These are phyloP conservation scores for Dioscorea dumetorum DNA, from an alignment of 106 monocot genomes.

Conservation along the genomic window DNA sequence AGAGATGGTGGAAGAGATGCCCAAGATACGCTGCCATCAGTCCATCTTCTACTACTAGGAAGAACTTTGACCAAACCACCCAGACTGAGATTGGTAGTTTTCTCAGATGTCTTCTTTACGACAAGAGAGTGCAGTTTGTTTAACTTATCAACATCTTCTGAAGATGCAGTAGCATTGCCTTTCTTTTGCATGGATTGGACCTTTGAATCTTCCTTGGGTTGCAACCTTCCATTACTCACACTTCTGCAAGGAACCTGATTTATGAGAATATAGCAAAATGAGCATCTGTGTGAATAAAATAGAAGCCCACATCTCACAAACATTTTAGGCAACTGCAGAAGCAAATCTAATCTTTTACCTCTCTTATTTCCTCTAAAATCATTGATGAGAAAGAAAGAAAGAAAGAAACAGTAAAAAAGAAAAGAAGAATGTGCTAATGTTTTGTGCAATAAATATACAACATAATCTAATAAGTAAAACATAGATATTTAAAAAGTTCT, in stretches of 20 bases:
- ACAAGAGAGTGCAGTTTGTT: conserved; percentile 23
- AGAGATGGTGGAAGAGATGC: conserved; percentile 49
- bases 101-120: conserved; percentile 34
- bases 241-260: conserved; percentile 38
- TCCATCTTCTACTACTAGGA: conserved; percentile 35
- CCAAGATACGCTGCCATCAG: conserved; percentile 57
- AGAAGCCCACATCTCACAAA: too few species aligned
- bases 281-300: too few species aligned
- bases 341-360: too few species aligned
- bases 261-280: neutral
- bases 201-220: conserved; percentile 37
- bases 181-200: conserved; percentile 24
- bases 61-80: conserved; percentile 46
- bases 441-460: too few species aligned
- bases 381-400: too few species aligned
- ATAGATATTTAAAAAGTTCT: too few species aligned
- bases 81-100: conserved; percentile 19
- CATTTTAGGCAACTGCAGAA: too few species aligned
- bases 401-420: too few species aligned
- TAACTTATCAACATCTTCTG: conserved; percentile 32
- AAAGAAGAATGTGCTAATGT: too few species aligned
- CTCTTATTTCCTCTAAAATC: too few species aligned
- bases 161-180: conserved; percentile 18
- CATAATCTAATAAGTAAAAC: too few species aligned
- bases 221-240: conserved; percentile 19